Evolutionary conservation across 768 basidiomycete species (phyloP).

Genomic region (Galerina marginata): DNA sequence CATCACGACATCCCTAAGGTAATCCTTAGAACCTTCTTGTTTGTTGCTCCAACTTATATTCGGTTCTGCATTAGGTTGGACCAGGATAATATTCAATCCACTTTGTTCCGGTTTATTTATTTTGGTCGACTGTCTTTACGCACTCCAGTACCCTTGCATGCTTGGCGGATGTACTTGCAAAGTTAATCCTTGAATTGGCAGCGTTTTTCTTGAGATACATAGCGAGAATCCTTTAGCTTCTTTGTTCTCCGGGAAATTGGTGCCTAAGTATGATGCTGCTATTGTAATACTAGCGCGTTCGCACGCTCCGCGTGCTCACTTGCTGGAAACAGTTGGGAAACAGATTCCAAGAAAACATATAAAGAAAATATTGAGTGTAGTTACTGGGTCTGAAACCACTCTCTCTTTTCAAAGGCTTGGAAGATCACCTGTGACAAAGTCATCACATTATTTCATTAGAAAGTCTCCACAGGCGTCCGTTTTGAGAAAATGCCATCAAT

Average conservation of each 20-base stretch:
- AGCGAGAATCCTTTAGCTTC: not conserved
- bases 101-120: not conserved
- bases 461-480: too few species aligned
- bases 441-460: too few species aligned
- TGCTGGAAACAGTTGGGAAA: too few species aligned
- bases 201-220: not conserved
- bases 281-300: conserved; percentile 42
- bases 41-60: not conserved
- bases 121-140: not conserved
- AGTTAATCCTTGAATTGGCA: not conserved
- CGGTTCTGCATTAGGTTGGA: conserved; percentile 62
- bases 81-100: conserved; percentile 67
- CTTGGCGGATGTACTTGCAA: not conserved
- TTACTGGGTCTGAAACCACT: too few species aligned
- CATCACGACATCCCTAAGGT: conserved; percentile 97
- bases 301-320: too few species aligned
- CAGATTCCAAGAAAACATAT: too few species aligned
- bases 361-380: too few species aligned
- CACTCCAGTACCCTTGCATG: not conserved
- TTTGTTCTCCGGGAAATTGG: not conserved
- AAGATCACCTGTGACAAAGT: too few species aligned
- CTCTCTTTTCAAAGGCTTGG: too few species aligned
- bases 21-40: conserved; percentile 16
- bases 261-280: conserved; percentile 24
- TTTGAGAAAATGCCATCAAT: too few species aligned